A percentile compares a stretch with the other conserved stretches of the same genome.
These are phyloP conservation scores for Nothophaeocryptopus gaeumannii DNA, from an alignment of 2,329 filamentous ascomycete genomes.

Conservation along the genomic window DNA sequence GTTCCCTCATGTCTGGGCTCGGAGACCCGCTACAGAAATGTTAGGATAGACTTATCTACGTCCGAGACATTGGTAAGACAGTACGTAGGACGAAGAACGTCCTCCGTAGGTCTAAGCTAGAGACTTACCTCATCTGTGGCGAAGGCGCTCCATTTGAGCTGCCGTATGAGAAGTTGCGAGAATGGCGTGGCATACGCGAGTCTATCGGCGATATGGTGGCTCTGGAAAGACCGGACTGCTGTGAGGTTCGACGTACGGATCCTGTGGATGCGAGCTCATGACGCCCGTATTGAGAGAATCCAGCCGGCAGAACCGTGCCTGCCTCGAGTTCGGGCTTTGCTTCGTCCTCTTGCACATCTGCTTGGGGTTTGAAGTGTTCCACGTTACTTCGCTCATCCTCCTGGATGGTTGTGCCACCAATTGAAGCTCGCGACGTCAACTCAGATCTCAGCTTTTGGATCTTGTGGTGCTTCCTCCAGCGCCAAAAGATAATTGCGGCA, in stretches of 20 bases:
- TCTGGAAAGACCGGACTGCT: slow-evolving; percentile 15
- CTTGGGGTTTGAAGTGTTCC: slow-evolving; percentile 15
- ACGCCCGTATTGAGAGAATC: slow-evolving; percentile 7
- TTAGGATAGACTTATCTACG: no score
- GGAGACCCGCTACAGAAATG: not conserved
- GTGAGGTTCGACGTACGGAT: slow-evolving; percentile 11
- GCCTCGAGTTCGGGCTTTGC: slow-evolving; percentile 22
- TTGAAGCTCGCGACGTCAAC: slow-evolving; percentile 5
- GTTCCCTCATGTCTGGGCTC: slow-evolving; percentile 1
- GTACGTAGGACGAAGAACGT: no score
- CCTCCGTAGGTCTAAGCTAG: no score
- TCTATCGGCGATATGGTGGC: slow-evolving; percentile 18
- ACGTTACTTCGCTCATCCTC: slow-evolving; percentile 5
- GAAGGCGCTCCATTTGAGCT: no score
- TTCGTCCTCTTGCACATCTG: slow-evolving; percentile 7
- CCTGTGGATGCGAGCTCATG: slow-evolving; percentile 17
- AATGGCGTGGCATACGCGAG: no score
- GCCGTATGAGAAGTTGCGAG: no score
- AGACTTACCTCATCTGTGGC: no score
- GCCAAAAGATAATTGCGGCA: slow-evolving; percentile 10
- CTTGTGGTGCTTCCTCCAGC: slow-evolving; percentile 8
- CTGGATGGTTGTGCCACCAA: slow-evolving; percentile 20
- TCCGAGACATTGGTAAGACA: no score
- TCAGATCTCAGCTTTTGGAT: not conserved
- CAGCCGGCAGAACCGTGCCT: slow-evolving; percentile 6